phyloP scores from a whole-genome alignment of 306 rosid genomes.

The Gynostemma pentaphyllum region DNA sequence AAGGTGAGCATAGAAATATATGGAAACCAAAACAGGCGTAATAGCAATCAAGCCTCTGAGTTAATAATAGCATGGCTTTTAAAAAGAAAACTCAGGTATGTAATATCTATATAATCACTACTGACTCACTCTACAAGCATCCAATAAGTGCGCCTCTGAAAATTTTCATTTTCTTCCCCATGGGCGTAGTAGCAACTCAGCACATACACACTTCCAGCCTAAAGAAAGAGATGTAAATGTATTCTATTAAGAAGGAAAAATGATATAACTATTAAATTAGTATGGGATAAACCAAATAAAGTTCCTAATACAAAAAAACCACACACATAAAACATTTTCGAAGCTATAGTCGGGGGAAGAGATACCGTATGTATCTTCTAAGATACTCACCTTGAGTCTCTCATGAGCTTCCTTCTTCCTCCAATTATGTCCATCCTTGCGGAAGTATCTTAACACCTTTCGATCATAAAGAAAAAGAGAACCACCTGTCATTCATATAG shows the following conservation, averaged over 20 bases:
- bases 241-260: constrained; percentile 2
- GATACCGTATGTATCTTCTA: background rate
- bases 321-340: background rate
- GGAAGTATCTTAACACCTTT: constrained; percentile 76
- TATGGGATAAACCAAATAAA: background rate
- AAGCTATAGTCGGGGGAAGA: background rate
- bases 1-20: constrained; percentile 4
- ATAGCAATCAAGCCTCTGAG: background rate
- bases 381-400: constrained; percentile 61
- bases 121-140: constrained; percentile 79
- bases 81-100: background rate
- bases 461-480: constrained; percentile 87
- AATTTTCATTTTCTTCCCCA: constrained; percentile 69
- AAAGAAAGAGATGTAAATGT: constrained; percentile 11
- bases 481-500: constrained; percentile 52
- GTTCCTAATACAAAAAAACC: background rate
- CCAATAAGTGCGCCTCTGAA: constrained; percentile 91
- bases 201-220: constrained; percentile 77
- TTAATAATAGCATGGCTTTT: background rate
- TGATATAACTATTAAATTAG: background rate
- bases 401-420: constrained; percentile 99
- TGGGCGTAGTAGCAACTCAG: constrained; percentile 90
- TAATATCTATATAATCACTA: constrained; percentile 1
- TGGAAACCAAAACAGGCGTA: background rate
- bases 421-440: constrained; percentile 94